phyloP scores from a whole-genome alignment of 2,329 filamentous ascomycete genomes.

The Zymoseptoria tritici region DNA sequence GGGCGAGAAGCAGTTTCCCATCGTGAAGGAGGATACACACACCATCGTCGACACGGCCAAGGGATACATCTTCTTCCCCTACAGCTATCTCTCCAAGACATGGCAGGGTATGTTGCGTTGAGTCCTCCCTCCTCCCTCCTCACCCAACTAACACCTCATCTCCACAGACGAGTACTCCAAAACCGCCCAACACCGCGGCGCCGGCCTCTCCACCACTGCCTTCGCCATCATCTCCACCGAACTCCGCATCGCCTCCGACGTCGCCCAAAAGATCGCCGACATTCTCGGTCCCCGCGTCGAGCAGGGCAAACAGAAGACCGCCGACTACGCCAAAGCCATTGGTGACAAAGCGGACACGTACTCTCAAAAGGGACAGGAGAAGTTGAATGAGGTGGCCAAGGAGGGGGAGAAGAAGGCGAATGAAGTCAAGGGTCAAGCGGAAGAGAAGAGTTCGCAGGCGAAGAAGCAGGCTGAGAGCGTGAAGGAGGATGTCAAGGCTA shows the following conservation, averaged over 20 bases:
- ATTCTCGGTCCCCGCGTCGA: constrained; percentile 29
- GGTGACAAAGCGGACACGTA: constrained; percentile 23
- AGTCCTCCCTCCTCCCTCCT: not conserved
- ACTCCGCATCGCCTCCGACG: constrained; percentile 28
- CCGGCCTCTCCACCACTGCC: constrained; percentile 22
- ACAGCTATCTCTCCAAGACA: constrained; percentile 27
- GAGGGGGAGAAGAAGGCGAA: constrained; percentile 23
- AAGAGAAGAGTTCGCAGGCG: constrained; percentile 23
- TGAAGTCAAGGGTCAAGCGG: constrained; percentile 21
- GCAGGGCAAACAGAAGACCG: constrained; percentile 29
- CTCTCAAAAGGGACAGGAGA: constrained; percentile 21
- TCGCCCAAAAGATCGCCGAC: constrained; percentile 27
- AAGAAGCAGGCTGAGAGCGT: constrained; percentile 24
- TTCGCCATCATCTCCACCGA: constrained; percentile 30
- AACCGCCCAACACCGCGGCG: constrained; percentile 26
- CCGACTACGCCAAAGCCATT: constrained; percentile 21
- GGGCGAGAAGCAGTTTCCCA: constrained; percentile 49
- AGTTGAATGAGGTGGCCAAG: constrained; percentile 19
- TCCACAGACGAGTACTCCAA: constrained; percentile 32
- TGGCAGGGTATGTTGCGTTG: constrained; percentile 23
- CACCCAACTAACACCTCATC: constrained; percentile 5
- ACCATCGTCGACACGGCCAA: constrained; percentile 53
- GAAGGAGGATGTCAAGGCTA: constrained; percentile 15
- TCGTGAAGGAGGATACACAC: constrained; percentile 45
- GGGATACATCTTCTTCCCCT: constrained; percentile 54